Base-by-base conservation (phyloP, 2,329 filamentous ascomycete species). In the Claviceps humidiphila region DNA sequence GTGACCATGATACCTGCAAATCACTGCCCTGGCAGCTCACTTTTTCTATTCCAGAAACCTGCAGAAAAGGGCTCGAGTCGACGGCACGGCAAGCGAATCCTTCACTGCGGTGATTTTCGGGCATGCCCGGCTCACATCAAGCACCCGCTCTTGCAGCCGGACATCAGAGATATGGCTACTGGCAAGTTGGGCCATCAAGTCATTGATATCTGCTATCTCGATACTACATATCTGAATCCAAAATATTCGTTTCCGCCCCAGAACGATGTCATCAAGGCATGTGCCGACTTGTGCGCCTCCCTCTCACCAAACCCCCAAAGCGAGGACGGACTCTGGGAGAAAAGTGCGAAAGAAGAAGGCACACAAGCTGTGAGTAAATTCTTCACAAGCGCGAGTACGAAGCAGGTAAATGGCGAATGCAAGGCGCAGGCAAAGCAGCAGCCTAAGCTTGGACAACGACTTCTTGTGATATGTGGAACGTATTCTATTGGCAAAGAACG, bases 401-500 rank as follows among this genome's bases (percentile, higher is more conserved):
- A 66, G 17, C 48, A 60, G 3, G 59, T 63, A 30, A 60, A 60
- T 30, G 60, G 60, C 17, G 63, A 67, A 7, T n/a, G 4, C 50
- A 63, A 66, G 45, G 54, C 65, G 3, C 50, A 55, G 1, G 57
- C 56, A 7, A 56, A 61, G 11, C 43, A 61, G 11, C 43, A 44
- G 20, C 11, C 49, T 13, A 57, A 57, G 11, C 57, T 60, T 57
- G 57, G 62, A 57, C 60, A 87, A 47, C 83, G 89, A 4, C 76
- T 98, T 2, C 77, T 98, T 0, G 87, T 98, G 5, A 81, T 98
- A 6, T 94, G 95, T 55, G 93, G 93, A 45, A 98, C 93, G 0
- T 98, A 98, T 69, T 94, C 87, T 60, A 98, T 98, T 61, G 93
- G 93, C 63, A 98, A 98, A 69, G 93, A 98, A 67, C 85, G 90